Percentiles rank a stretch among this genome's conserved stretches.
These are phyloP conservation scores for Saccharomyces jurei DNA, from an alignment of 805 yeast genomes.

Conservation along the genomic window DNA sequence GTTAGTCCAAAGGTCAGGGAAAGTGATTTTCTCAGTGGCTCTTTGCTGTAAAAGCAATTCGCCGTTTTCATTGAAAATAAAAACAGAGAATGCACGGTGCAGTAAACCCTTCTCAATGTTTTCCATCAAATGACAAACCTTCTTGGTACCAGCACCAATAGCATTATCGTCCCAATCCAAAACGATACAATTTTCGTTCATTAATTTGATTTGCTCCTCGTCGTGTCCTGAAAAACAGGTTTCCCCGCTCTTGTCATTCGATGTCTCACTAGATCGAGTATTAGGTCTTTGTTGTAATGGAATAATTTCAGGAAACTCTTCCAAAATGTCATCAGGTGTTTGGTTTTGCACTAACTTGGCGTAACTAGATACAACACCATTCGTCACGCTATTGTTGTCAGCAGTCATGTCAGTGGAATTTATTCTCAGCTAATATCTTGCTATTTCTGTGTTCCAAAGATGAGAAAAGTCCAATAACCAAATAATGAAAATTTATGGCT, in stretches of 20 bases:
- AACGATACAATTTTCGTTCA: slow-evolving; percentile 96
- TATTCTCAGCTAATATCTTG: background rate
- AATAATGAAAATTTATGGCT: background rate
- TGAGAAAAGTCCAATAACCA: background rate
- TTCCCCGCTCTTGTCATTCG: slow-evolving; percentile 23
- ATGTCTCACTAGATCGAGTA: slow-evolving; percentile 35
- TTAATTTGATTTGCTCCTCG: slow-evolving; percentile 84
- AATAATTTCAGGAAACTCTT: slow-evolving; percentile 57
- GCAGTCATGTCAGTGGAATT: background rate
- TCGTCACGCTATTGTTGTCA: background rate
- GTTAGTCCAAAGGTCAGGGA: slow-evolving; percentile 96
- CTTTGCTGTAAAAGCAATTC: slow-evolving; percentile 86
- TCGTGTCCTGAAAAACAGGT: slow-evolving; percentile 71
- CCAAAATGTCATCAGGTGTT: slow-evolving; percentile 41
- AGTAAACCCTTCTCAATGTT: slow-evolving; percentile 80
- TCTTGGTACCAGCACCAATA: slow-evolving; percentile 89
- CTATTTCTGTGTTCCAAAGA: background rate
- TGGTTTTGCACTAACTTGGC: slow-evolving; percentile 48
- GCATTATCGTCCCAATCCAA: slow-evolving; percentile 82
- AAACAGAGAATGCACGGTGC: slow-evolving; percentile 96
- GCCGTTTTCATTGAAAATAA: slow-evolving; percentile 70
- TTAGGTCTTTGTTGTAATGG: slow-evolving; percentile 57
- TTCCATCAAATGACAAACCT: slow-evolving; percentile 78
- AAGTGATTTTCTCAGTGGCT: slow-evolving; percentile 93
- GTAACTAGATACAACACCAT: slow-evolving; percentile 29